Evolutionary conservation across 2,329 filamentous ascomycete genomes (phyloP).

Genomic region (Fusarium sp.): DNA sequence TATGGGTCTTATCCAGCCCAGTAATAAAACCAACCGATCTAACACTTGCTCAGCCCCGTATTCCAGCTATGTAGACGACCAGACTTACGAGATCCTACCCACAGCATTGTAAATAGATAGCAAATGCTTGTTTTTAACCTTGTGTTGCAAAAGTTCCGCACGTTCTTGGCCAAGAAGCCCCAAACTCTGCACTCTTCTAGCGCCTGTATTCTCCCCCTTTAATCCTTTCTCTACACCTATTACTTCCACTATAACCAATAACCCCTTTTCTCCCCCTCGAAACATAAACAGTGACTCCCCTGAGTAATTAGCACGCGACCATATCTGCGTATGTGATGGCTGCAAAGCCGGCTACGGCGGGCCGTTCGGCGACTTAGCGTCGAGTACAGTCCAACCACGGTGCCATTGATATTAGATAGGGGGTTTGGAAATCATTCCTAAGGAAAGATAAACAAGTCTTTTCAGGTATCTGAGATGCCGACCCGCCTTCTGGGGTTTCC

Average conservation of each 20-base stretch:
- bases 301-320: neutral
- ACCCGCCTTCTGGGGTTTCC: too few relatives aligned
- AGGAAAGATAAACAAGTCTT: neutral
- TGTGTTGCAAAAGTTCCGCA: neutral
- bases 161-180: neutral
- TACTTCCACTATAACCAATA: neutral
- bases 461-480: too few relatives aligned
- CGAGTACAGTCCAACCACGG: neutral
- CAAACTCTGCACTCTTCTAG: neutral
- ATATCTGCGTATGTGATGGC: neutral
- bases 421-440: neutral
- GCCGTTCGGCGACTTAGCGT: neutral
- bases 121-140: neutral
- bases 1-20: accelerated
- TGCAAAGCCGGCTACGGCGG: neutral
- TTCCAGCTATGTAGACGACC: neutral
- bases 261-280: accelerated
- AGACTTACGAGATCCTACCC: neutral
- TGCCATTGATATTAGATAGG: neutral
- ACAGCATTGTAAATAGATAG: accelerated
- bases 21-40: neutral
- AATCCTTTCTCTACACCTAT: neutral
- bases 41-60: neutral
- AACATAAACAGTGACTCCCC: neutral
- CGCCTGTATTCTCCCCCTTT: neutral